Base-by-base conservation (phyloP, 495 filamentous ascomycete genomes). In the Cudoniella acicularis region DNA sequence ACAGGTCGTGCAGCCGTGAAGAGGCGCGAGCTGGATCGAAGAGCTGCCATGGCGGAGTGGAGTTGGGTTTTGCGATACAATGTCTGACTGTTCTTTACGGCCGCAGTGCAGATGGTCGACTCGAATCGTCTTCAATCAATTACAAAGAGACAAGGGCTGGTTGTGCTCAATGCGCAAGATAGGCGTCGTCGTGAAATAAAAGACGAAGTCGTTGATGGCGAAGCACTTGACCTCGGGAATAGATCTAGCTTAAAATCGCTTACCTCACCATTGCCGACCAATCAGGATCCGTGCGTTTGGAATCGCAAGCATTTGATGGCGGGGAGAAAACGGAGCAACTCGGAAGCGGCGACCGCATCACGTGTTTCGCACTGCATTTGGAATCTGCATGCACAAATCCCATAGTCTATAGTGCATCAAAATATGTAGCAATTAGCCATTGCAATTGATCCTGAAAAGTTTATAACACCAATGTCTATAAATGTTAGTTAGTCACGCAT, bases 41-140 rank as follows among this genome's bases (percentile, higher is more conserved):
- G 85, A 79, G 87, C 80, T 71, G 89, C 84, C 89, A 93, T 93
- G 11, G 86, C 85, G 4, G 87, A 87, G 21, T 57, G 49, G 57
- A 58, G 57, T 52, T 27, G 57, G 61, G 60, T 22, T 41, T 40
- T 56, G 9, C 8, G 13, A 21, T 47, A 4, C 23, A 55, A 25
- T 47, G 40, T 42, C 30, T 52, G 20, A 43, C 11, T 22, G 18
- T 10, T 50, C 10, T 3, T 13, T 13, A 24, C 9, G 57, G 43
- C 30, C 10, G 30, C 48, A 24, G 22, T 52, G 22, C 27, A 2
- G 23, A 21, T 53, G 43, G 17, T 26, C 16, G 13, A 10, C 16
- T 25, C 17, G 23, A 49, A 27, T 3, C 20, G 48, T 20, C 20
- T 23, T n/a, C 9, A 50, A 50, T 23, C 11, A 10, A 13, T 20